phyloP scores from a whole-genome alignment of 2,329 filamentous ascomycete genomes.

The Acephala macrosclerotiorum region DNA sequence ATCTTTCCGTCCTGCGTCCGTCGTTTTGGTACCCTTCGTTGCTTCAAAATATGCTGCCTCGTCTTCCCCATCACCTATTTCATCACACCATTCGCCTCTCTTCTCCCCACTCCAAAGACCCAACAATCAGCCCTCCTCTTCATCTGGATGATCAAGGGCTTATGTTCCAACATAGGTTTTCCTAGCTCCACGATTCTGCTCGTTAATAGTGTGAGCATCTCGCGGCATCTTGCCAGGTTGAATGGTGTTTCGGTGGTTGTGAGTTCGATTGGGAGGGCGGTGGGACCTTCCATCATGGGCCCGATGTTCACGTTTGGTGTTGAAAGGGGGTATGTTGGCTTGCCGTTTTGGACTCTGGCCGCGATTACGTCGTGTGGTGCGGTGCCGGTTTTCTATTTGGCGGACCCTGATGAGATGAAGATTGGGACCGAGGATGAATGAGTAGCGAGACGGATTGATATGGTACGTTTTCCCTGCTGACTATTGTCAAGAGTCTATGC shows the following conservation, averaged over 20 bases:
- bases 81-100: constrained; percentile 6
- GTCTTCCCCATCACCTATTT: constrained; percentile 60
- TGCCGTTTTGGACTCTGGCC: constrained; percentile 9
- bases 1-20: constrained; percentile 76
- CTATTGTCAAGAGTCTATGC: too few relatives aligned
- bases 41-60: constrained; percentile 71
- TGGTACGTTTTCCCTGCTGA: too few relatives aligned
- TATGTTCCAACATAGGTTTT: constrained; percentile 1
- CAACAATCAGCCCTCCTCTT: neutral
- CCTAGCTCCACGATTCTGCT: constrained; percentile 6
- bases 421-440: too few relatives aligned
- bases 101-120: neutral
- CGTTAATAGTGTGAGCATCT: constrained; percentile 4
- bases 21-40: constrained; percentile 76
- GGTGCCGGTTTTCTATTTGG: neutral
- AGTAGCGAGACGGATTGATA: too few relatives aligned
- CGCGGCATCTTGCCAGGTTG: neutral
- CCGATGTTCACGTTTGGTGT: constrained; percentile 10
- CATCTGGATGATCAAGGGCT: constrained; percentile 5
- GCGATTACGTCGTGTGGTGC: neutral
- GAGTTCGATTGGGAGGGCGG: constrained; percentile 6
- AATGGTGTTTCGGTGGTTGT: neutral
- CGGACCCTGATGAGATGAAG: constrained; percentile 4
- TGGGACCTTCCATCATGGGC: constrained; percentile 8
- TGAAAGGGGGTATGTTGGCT: neutral